Evolutionary conservation across 1,284 basidiomycete genomes (phyloP).

Genomic region (Papiliotrema flavescens): DNA sequence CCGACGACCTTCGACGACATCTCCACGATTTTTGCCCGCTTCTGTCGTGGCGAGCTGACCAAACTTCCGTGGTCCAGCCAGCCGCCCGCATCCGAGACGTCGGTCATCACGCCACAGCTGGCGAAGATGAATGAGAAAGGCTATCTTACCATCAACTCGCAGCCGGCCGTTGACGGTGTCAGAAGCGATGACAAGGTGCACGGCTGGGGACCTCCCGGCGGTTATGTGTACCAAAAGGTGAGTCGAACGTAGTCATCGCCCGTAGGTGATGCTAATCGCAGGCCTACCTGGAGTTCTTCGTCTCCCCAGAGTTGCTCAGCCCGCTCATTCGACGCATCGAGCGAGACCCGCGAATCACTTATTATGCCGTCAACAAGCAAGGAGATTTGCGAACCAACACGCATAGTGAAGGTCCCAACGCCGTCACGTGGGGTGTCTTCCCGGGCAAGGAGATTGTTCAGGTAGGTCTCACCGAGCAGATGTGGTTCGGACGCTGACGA

Average conservation of each 20-base stretch:
- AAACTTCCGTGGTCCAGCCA: slow-evolving; percentile 97
- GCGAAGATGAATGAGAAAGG: slow-evolving; percentile 82
- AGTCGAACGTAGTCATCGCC: slow-evolving; percentile 18
- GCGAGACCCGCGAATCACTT: slow-evolving; percentile 84
- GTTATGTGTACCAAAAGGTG: slow-evolving; percentile 96
- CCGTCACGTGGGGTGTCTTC: slow-evolving; percentile 99
- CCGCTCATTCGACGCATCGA: slow-evolving; percentile 81
- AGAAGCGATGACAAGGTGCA: slow-evolving; percentile 78
- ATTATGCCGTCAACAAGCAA: slow-evolving; percentile 70
- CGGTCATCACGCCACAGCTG: slow-evolving; percentile 74
- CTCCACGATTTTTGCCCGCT: slow-evolving; percentile 68
- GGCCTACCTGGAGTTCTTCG: slow-evolving; percentile 98
- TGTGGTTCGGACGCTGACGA: background rate
- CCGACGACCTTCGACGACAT: slow-evolving; percentile 63
- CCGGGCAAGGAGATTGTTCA: slow-evolving; percentile 97
- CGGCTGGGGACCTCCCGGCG: slow-evolving; percentile 87
- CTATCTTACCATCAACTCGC: slow-evolving; percentile 96
- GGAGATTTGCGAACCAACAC: slow-evolving; percentile 95
- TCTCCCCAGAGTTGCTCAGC: slow-evolving; percentile 67
- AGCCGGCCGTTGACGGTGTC: slow-evolving; percentile 93
- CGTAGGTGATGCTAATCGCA: slow-evolving; percentile 38
- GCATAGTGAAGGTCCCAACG: slow-evolving; percentile 91
- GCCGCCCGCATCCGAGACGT: slow-evolving; percentile 77
- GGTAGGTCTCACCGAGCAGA: slow-evolving; percentile 14
- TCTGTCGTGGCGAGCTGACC: slow-evolving; percentile 66